Percentiles rank a stretch among this genome's conserved stretches.
These are phyloP conservation scores for Parafenestella ontariensis DNA, from an alignment of 2,329 filamentous ascomycete genomes.

Conservation along the genomic window DNA sequence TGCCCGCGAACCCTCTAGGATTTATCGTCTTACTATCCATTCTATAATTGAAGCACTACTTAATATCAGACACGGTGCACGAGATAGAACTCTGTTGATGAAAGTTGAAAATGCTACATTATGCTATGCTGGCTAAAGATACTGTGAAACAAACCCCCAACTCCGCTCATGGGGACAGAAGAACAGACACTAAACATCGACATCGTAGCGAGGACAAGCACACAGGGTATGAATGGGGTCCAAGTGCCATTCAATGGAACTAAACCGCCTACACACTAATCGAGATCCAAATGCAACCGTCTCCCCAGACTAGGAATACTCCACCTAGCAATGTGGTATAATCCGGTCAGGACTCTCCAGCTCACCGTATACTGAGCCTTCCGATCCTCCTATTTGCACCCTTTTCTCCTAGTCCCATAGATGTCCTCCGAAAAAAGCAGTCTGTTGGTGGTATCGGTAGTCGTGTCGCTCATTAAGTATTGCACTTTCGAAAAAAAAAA, in stretches of 20 bases:
- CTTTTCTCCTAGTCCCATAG: constrained; percentile 23
- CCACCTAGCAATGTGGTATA: constrained; percentile 42
- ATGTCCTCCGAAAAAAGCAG: constrained; percentile 42
- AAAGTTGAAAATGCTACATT: constrained; percentile 4
- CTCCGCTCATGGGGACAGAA: background rate
- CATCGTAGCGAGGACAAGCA: background rate
- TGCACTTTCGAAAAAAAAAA: constrained; percentile 43
- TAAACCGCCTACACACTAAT: constrained; percentile 21
- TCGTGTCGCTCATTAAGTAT: constrained; percentile 51
- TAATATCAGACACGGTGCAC: background rate
- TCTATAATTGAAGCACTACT: background rate
- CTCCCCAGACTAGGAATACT: constrained; percentile 29
- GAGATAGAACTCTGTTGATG: background rate
- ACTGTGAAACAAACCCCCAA: background rate
- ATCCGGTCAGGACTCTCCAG: constrained; percentile 15
- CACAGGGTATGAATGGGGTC: background rate
- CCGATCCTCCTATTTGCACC: constrained; percentile 22
- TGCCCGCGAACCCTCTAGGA: background rate
- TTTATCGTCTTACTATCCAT: background rate
- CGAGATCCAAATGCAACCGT: constrained; percentile 10
- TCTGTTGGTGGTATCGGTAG: constrained; percentile 47
- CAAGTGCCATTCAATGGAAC: constrained; percentile 28
- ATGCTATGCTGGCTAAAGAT: constrained; percentile 14
- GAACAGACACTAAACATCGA: background rate
- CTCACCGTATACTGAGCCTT: constrained; percentile 4